These are phyloP conservation scores for Clavispora carvajalis DNA, from an alignment of 805 yeast genomes.

Conservation along the genomic window DNA sequence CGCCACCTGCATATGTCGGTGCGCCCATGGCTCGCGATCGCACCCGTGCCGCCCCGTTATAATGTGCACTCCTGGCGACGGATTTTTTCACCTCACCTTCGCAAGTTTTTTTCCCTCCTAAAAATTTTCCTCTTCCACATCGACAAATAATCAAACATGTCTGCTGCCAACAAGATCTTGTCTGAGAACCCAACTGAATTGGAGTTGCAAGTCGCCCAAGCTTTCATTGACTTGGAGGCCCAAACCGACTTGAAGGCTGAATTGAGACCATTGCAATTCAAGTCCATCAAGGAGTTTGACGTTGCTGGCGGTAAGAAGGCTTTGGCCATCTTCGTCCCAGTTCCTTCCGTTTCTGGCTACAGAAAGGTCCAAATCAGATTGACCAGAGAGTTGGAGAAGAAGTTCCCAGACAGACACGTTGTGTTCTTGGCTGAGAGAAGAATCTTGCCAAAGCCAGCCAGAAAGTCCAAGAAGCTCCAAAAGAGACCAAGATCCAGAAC, in stretches of 20 bases:
- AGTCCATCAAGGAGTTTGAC: constrained; percentile 96
- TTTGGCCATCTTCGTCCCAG: constrained; percentile 96
- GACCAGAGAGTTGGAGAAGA: constrained; percentile 99
- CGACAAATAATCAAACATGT: constrained; percentile 51
- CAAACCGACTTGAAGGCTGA: constrained; percentile 97
- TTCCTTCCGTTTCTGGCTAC: constrained; percentile 86
- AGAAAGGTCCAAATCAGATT: constrained; percentile 96
- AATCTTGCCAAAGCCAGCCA: constrained; percentile 98
- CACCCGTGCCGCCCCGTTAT: not conserved
- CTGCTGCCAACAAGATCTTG: constrained; percentile 95
- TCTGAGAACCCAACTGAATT: constrained; percentile 95
- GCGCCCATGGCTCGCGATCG: not conserved
- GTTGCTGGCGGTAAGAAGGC: constrained; percentile 99
- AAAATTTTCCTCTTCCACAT: constrained; percentile 2
- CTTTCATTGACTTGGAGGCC: constrained; percentile 93
- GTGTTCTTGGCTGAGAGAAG: constrained; percentile 99
- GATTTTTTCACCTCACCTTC: constrained; percentile 2
- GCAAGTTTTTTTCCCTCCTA: constrained; percentile 1
- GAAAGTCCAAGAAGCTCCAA: constrained; percentile 89
- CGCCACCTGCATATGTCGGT: not conserved
- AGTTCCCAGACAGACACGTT: constrained; percentile 99
- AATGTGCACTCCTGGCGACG: not conserved
- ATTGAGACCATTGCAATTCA: constrained; percentile 97
- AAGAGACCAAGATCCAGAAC: constrained; percentile 99
- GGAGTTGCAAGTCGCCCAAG: constrained; percentile 99